Base-by-base conservation (phyloP, 164 flowering plant species). In the Amborella trichopoda region DNA sequence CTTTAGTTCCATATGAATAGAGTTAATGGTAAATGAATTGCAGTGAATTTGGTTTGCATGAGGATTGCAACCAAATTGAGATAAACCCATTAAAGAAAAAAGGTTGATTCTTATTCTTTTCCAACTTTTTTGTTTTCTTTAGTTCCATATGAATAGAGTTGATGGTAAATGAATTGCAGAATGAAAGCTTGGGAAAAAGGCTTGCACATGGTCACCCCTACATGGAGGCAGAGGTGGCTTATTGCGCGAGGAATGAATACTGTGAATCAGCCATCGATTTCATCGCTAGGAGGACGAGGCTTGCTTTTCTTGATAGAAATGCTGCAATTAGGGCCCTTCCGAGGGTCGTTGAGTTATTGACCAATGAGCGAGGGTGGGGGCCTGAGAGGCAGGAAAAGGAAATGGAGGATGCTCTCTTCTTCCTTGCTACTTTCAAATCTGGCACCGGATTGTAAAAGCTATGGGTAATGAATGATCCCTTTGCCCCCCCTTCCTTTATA, bases 211-310 rank as follows among this genome's bases (percentile, higher is more conserved):
- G 53, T 13, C 48, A 55, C 48, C 53, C 60, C 17, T 61, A 49
- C 46, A 23, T 61, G 33, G 65, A 61, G 26, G 65, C 65, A 17
- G 65, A 61, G 51, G 65, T 61, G 1, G 65, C 60, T 19, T 55
- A 55, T 49, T 50, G 65, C 33, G 65, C 65, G 10, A 51, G 65
- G 48, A 46, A 55, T 23, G 65, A 61, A 52, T 61, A 55, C 52
- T 61, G 65, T 23, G 65, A 61, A 46, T 40, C 60, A 11, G 65
- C 56, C 24, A 49, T 61, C 3, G 65, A 61, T 61, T 61, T 61
- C 55, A 51, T 61, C 22, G 60, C 53, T 5, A 40, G 61, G 41
- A 61, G 65, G 30, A 50, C 45, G 5, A 50, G 65, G 26, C 65
- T 61, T 46, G 65, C 65, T n/a, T 58, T 51, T 36, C 56, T 58